Base-by-base conservation (phyloP, 2,329 filamentous ascomycete genomes). In the Clonostachys byssicola region DNA sequence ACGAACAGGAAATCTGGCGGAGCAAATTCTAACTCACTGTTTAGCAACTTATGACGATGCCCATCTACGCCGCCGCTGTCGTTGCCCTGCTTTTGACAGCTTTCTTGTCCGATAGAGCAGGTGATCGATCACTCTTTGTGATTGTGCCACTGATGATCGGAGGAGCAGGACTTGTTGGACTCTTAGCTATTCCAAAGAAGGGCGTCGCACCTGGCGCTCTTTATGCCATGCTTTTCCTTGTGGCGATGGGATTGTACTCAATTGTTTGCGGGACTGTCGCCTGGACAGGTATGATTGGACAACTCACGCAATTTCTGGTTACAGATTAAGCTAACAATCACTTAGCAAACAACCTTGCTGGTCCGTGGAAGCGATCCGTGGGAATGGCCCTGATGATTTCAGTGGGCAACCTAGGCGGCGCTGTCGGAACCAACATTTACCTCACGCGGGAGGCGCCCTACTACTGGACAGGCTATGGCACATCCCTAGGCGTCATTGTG, bases 171-270 rank as follows among this genome's bases (percentile, higher is more conserved):
- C 50, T 44, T 42, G 41, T 47, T 14, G 51, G 46, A 14, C 42
- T 52, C 8, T 42, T 52, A n/a, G 43, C 50, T 35, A 49, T 52
- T 12, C 49, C 51, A 8, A 49, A 51, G 18, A 46, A 35, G 20
- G 16, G 50, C 9, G 43, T 62, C 12, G 16, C 16, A 3, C 52
- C 61, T 7, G 54, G 56, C 8, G 47, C 60, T 7, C 51, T 53
- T 1, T 64, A 61, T 44, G 49, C 54, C 3, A 51, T 65, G 5
- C 51, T 66, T n/a, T 56, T 62, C 47, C 45, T 50, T n/a, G 41
- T 52, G 9, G 38, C 50, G 5, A 39, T 30, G 5, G 62, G 61
- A 10, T 53, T 58, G 14, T 66, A 62, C 46, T 60, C 59, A 18
- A 51, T 57, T 18, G 54, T 62, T 34, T 59, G 58, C 12, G 51